A percentile compares a stretch with the other conserved stretches of the same genome.
Evolutionary conservation across 2,329 filamentous ascomycete genomes (phyloP).

Genomic region (Venturia nashicola): DNA sequence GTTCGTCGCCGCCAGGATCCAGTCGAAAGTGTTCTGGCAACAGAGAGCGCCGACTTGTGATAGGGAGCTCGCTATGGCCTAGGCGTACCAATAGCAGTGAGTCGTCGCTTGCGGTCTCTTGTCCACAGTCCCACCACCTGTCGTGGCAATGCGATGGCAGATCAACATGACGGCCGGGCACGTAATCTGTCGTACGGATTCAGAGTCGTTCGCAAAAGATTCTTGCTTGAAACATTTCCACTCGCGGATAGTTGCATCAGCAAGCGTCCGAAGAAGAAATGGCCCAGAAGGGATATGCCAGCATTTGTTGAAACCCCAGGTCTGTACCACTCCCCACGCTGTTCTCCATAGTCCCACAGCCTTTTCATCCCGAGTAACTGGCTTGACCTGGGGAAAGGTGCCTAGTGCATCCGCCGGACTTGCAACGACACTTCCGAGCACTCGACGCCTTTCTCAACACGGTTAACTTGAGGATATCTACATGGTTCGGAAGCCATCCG

Average conservation of each 20-base stretch:
- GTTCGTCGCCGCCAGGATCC: not conserved
- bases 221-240: not conserved
- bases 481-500: not conserved
- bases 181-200: not conserved
- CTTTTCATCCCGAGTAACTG: not conserved
- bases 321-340: not conserved
- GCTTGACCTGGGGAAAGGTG: not conserved
- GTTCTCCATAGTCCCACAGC: not conserved
- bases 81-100: not conserved
- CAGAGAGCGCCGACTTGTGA: not conserved
- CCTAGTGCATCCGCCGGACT: not conserved
- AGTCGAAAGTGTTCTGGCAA: not conserved
- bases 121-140: not conserved
- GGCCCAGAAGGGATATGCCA: not conserved
- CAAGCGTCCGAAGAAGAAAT: not conserved
- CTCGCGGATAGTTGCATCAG: not conserved
- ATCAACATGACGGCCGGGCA: not conserved
- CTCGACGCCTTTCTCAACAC: not conserved
- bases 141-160: not conserved
- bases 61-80: not conserved
- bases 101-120: not conserved
- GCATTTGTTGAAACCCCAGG: not conserved
- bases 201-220: not conserved
- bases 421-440: not conserved
- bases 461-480: not conserved